A percentile compares a stretch with the other conserved stretches of the same genome.
These are phyloP conservation scores for Hippophae rhamnoides DNA, from an alignment of 306 rosid species.

Conservation along the genomic window DNA sequence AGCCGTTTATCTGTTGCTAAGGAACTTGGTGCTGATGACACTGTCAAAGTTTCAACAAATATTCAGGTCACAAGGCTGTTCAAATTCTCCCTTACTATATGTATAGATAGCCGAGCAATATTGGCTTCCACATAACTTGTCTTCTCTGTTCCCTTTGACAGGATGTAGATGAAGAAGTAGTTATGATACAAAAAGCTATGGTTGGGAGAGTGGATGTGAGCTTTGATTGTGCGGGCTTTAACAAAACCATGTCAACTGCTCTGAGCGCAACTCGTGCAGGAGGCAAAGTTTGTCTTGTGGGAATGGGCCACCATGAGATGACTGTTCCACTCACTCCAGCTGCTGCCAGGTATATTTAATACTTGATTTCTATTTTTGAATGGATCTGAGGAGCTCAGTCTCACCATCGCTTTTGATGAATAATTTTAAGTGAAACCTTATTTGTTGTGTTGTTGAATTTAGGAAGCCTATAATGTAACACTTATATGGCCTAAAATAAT, in stretches of 20 bases:
- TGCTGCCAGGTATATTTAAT: conserved; percentile 51
- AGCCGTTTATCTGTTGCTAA: conserved; percentile 74
- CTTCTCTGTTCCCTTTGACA: conserved; percentile 15
- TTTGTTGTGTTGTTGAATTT: neutral
- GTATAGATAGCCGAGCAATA: no score
- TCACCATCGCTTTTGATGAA: neutral
- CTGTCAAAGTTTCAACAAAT: conserved; percentile 57
- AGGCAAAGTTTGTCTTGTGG: conserved; percentile 84
- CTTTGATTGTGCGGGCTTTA: conserved; percentile 82
- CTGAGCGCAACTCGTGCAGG: conserved; percentile 64
- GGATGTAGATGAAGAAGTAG: conserved; percentile 63
- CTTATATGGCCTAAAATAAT: neutral
- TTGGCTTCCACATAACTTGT: neutral
- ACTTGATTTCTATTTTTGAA: no score
- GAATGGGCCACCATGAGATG: conserved; percentile 75
- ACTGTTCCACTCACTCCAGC: conserved; percentile 76
- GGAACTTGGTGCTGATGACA: conserved; percentile 65
- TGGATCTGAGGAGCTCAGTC: neutral
- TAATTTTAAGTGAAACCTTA: neutral
- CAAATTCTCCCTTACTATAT: neutral
- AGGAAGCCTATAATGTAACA: neutral
- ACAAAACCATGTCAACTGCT: conserved; percentile 83
- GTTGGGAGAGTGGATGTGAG: conserved; percentile 45
- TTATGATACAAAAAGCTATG: conserved; percentile 48
- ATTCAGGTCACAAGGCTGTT: conserved; percentile 36